Evolutionary conservation across 2,329 filamentous ascomycete genomes (phyloP), one percentile per base, ranked within the genome.

Genomic region (Monosporascus cannonballus): DNA sequence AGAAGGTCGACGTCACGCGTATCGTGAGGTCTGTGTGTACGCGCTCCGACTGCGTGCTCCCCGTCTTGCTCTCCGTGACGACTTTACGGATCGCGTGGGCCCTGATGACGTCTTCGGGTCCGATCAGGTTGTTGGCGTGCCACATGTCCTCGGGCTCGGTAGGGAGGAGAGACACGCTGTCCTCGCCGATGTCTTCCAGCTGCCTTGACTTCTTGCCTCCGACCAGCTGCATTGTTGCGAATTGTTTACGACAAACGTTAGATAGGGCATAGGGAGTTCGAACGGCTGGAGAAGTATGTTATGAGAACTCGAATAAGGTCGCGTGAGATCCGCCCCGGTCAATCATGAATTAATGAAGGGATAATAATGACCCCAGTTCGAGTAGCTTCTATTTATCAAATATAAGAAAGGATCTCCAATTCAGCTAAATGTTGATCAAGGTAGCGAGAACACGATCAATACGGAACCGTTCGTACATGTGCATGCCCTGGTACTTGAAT

Each of bases 101-200:
- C 55, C 75, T 73, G 59, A 84, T 70, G 47, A 77, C 62, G 59
- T 84, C 80, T 56, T 75, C 73, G 52, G 74, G 66, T 9, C 74
- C 69, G 60, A 84, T 81, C 55, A 84, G 73, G 68, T 84, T 84
- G 66, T 84, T 81, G 59, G 79, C 78, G 56, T 84, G 80, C 80
- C 80, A 84, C 76, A 74, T 73, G 55, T 76, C 73, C 54, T 76
- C 73, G 37, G 72, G 71, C 27, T 75, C 73, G 27, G 64, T 63
- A 18, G 73, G 71, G 18, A 74, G 57, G n/a, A 76, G 65, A 14
- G 67, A 64, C 18, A 75, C 64, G 52, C 70, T 68, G 14, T 64
- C 68, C 52, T 74, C 71, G 51, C 68, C 70, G 47, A 73, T 57
- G 34, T 69, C 67, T 50, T 70, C 64, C 46, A 75, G 60, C 47